Evolutionary conservation across 805 yeast species (phyloP).

Genomic region (Candida insectalens): DNA sequence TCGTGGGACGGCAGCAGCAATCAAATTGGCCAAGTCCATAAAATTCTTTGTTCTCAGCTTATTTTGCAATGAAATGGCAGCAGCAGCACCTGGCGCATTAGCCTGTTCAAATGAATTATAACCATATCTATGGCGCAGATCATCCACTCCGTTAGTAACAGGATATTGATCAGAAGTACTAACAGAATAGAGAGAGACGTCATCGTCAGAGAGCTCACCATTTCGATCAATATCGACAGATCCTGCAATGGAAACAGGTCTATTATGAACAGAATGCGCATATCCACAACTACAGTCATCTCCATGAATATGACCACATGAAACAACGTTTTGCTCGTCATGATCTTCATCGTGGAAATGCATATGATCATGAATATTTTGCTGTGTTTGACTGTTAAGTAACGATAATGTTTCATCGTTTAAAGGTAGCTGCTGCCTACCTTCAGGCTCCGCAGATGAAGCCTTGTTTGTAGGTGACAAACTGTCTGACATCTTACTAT

Average conservation of each 20-base stretch:
- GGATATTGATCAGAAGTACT: constrained; percentile 11
- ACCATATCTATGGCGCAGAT: constrained; percentile 8
- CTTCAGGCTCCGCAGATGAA: not conserved
- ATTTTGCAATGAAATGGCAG: constrained; percentile 47
- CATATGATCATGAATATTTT: not conserved
- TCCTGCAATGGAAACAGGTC: constrained; percentile 61
- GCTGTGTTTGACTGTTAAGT: constrained; percentile 15
- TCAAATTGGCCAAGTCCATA: constrained; percentile 42
- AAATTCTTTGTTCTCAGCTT: constrained; percentile 32
- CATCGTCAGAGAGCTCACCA: constrained; percentile 42
- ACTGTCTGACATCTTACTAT: not conserved
- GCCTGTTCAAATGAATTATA: constrained; percentile 42
- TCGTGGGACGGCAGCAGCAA: constrained; percentile 67
- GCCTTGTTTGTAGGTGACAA: not conserved
- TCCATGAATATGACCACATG: constrained; percentile 26
- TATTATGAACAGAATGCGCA: constrained; percentile 46
- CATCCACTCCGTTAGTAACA: constrained; percentile 14
- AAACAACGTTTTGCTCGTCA: constrained; percentile 8
- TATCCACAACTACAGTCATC: constrained; percentile 51
- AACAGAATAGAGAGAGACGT: constrained; percentile 21
- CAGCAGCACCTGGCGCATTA: constrained; percentile 73
- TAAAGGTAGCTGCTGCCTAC: constrained; percentile 4
- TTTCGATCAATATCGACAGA: constrained; percentile 35
- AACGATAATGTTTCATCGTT: constrained; percentile 22
- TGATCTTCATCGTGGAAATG: not conserved